Evolutionary conservation across 2,329 filamentous ascomycete genomes (phyloP), one percentile per base, ranked within the genome.

Genomic region (Nigrograna mackinnonii): DNA sequence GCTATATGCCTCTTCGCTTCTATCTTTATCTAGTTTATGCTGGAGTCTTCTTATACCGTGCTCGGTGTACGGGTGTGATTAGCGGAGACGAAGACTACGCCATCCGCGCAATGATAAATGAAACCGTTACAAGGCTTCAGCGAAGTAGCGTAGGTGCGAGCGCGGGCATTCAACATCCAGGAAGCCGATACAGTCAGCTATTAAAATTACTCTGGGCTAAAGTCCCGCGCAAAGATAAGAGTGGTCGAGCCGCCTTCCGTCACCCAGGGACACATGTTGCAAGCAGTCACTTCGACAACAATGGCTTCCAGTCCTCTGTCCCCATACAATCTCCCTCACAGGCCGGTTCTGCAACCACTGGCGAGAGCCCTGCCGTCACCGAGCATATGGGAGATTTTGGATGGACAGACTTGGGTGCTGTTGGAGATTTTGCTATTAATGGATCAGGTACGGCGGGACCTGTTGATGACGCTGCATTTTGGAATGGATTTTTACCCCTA

Each of bases 11-110:
- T 1, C 50, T 76, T 2, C 65, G 73, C 2, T 76, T 74, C 57
- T 75, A 75, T 43, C 68, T 77, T 16, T 76, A 75, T 55, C 70
- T 74, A 4, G 71, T 77, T 20, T 76, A 77, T 43, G 70, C 71
- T 1, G 73, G 71, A 7, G 74, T 77, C 6, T 77, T 77, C 53
- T 60, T 77, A 7, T 76, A 76, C 52, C 69, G 73, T 20, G 74
- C 74, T 2, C 64, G 72, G 41, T 74, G 71, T 43, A 73, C 72
- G 2, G 73, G 73, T 32, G 73, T 76, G 17, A 71, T 77, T n/a
- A 62, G 64, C 16, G 57, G 66, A 13, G 73, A 76, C 33, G 74
- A 77, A 50, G 73, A 77, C 44, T 61, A 68, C 21, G 71, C 70
- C 3, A 71, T 77, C 16, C 67, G 73, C 16, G 60, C 66, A 18